A percentile compares a stretch with the other conserved stretches of the same genome.
Conservation (phyloP, 2,329 filamentous ascomycete species). For the Monosporascus sp. region DNA sequence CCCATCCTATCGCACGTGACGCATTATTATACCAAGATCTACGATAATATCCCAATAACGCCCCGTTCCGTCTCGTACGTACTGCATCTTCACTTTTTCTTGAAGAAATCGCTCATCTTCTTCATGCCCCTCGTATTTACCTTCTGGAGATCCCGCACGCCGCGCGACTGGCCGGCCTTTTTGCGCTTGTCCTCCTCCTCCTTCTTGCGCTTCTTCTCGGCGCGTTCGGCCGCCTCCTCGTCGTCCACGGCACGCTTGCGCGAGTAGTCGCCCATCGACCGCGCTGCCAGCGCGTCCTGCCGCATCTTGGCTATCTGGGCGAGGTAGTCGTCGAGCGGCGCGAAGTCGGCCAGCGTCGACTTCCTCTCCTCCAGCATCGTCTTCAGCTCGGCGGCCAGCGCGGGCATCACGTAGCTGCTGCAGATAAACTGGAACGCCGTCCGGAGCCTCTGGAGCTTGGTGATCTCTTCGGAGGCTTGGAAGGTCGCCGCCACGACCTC, state of each 20-base stretch:
- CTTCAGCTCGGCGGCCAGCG: conserved; percentile 39
- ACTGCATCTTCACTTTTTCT: conserved; percentile 47
- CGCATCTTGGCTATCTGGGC: conserved; percentile 60
- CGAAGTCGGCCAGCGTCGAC: conserved; percentile 53
- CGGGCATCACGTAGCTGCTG: conserved; percentile 51
- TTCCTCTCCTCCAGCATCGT: conserved; percentile 32
- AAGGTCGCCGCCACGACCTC: conserved; percentile 36
- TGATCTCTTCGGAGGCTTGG: conserved; percentile 42
- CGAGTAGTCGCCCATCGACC: conserved; percentile 65
- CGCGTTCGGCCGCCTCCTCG: conserved; percentile 57
- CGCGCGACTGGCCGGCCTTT: conserved; percentile 69
- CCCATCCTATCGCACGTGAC: too few relatives aligned
- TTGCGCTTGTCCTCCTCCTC: conserved; percentile 87
- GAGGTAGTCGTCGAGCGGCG: conserved; percentile 65
- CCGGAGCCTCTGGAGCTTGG: conserved; percentile 57
- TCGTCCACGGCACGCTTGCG: conserved; percentile 64
- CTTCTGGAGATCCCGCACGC: conserved; percentile 77
- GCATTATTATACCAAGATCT: too few relatives aligned
- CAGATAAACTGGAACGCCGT: conserved; percentile 62
- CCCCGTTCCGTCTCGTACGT: too few relatives aligned
- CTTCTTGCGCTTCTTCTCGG: conserved; percentile 77
- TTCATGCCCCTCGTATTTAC: conserved; percentile 91
- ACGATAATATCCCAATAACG: too few relatives aligned
- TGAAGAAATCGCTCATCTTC: conserved; percentile 94
- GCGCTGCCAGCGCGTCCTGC: conserved; percentile 63